These are phyloP conservation scores for Spirogloea muscicola DNA, from an alignment of 139 green algal genomes.

Conservation along the genomic window DNA sequence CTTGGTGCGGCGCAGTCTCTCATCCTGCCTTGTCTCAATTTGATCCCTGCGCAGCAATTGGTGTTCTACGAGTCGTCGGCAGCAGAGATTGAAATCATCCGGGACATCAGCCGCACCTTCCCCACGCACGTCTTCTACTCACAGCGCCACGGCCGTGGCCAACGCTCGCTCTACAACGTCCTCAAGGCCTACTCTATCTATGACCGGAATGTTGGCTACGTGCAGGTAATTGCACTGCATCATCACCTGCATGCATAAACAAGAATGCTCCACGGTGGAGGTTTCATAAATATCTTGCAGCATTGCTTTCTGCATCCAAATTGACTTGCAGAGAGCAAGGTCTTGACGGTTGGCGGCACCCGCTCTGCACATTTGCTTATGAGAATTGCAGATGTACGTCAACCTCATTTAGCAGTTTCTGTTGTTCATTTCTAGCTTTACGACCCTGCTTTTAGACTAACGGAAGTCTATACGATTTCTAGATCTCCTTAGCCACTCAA, in stretches of 20 bases:
- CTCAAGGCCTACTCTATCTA: conserved; percentile 59
- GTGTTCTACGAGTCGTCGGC: conserved; percentile 43
- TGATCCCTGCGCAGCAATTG: conserved; percentile 32
- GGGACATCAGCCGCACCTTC: conserved; percentile 64
- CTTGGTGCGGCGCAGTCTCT: no score
- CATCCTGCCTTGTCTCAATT: no score
- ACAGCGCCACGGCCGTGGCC: conserved; percentile 60
- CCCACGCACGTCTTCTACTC: conserved; percentile 75
- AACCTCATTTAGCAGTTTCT: no score
- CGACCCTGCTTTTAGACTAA: no score
- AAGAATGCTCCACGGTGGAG: no score
- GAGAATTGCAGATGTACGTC: no score
- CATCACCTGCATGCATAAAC: no score
- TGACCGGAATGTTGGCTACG: conserved; percentile 73
- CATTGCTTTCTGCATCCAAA: no score
- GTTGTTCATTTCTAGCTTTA: no score
- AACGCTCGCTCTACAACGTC: conserved; percentile 77
- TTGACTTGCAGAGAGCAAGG: no score
- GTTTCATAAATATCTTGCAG: not conserved
- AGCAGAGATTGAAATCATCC: conserved; percentile 44
- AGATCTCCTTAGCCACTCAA: not conserved
- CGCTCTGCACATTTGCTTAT: no score
- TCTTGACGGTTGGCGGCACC: no score
- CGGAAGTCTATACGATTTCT: not conserved
- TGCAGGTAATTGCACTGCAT: conserved; percentile 49